Base-by-base conservation (phyloP, 768 basidiomycete species). In the Pleurotus platypus region DNA sequence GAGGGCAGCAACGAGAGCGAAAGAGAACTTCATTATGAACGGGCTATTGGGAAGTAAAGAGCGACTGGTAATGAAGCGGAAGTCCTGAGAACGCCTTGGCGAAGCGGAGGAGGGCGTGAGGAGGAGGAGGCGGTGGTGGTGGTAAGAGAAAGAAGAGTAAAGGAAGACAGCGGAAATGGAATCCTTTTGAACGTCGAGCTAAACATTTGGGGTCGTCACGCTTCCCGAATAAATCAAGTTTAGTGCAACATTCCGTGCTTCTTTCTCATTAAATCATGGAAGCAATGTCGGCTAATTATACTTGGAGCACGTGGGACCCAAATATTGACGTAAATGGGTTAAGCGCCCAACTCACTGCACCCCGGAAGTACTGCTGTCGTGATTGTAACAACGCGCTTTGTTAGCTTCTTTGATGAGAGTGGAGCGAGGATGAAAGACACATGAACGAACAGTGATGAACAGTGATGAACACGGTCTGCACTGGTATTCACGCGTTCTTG, bases 1-100 rank as follows among this genome's bases (percentile, higher is more conserved):
- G 55, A 71, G 56, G 24, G 67, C 49, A 42, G 61, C 62, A 58
- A 73, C 16, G 51, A 20, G 37, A 26, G 51, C 51, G 20, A 27
- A 24, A 30, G 30, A 54, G 51, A 54, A 54, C 51, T 54, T 54
- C 51, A 54, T 54, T 43, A 54, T 54, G 51, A 42, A 7, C 12
- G 7, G 15, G 18, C 35, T 16, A 26, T 15, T 24, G 18, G 20
- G 49, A 26, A 22, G 37, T 42, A 54, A 54, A 40, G 51, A 54
- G 51, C 8, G 51, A 54, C 51, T 35, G 39, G 15, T 24, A 54
- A 54, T 54, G 35, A 24, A 54, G 51, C 42, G 42, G 35, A 24
- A 54, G 51, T 43, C 38, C 16, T 22, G 8, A 42, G 30, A 54
- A 26, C 37, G 42, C 11, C 39, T 40, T 22, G 24, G 42, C 51